phyloP scores from a whole-genome alignment of 768 basidiomycete species.

The Naganishia vaughanmartiniae region DNA sequence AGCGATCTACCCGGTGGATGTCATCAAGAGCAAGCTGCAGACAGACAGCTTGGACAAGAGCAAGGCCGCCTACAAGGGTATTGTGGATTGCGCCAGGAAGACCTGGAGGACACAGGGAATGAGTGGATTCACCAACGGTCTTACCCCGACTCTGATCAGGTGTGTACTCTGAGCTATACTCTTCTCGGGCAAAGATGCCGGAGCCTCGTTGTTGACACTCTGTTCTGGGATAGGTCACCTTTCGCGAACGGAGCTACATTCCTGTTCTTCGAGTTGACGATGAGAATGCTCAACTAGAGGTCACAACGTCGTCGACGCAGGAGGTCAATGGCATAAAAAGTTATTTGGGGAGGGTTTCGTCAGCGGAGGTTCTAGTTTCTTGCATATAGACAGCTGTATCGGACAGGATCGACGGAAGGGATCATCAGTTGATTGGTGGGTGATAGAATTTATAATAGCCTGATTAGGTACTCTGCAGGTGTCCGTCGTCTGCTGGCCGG shows the following conservation, averaged over 20 bases:
- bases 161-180: conserved; percentile 27
- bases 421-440: neutral
- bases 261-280: conserved; percentile 91
- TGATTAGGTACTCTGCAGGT: no score
- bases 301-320: no score
- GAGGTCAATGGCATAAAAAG: neutral
- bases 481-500: no score
- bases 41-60: conserved; percentile 72
- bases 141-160: conserved; percentile 88
- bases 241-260: conserved; percentile 91
- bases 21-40: conserved; percentile 94
- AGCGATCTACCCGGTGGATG: conserved; percentile 77
- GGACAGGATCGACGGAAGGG: neutral
- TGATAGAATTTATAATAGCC: conserved; percentile 7
- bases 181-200: neutral
- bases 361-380: neutral
- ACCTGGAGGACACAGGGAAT: conserved; percentile 81
- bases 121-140: conserved; percentile 83
- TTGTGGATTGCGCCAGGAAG: conserved; percentile 75
- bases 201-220: neutral
- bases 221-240: conserved; percentile 2
- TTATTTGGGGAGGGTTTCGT: neutral
- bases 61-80: conserved; percentile 72
- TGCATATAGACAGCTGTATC: conserved; percentile 9
- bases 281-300: conserved; percentile 55